A percentile compares a stretch with the other conserved stretches of the same genome.
Conservation (phyloP, 2,329 filamentous ascomycete species). For the Fusarium citri region DNA sequence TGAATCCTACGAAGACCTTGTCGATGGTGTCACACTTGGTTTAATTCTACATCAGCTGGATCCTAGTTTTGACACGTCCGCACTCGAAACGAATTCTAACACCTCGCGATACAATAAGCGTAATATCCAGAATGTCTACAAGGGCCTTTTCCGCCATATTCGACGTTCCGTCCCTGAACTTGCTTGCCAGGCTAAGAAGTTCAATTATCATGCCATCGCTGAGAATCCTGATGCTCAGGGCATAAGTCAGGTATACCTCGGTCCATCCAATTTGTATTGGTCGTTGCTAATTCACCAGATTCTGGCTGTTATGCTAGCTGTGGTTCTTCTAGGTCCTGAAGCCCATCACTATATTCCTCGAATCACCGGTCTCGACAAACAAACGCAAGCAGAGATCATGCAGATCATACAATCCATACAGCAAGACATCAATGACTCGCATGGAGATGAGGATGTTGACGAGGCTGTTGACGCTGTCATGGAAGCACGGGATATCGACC, state of each 20-base stretch:
- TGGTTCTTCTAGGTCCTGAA: conserved; percentile 71
- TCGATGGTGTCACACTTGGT: conserved; percentile 66
- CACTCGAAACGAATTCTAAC: conserved; percentile 62
- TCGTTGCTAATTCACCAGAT: conserved; percentile 56
- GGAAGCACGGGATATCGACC: conserved; percentile 63
- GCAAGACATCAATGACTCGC: conserved; percentile 51
- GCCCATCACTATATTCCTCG: conserved; percentile 64
- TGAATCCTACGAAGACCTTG: conserved; percentile 63
- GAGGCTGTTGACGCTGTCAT: conserved; percentile 55
- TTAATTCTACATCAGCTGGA: conserved; percentile 70
- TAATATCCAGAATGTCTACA: conserved; percentile 66
- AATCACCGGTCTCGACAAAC: conserved; percentile 57
- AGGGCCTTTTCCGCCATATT: conserved; percentile 66
- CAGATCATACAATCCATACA: conserved; percentile 58
- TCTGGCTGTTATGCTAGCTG: conserved; percentile 69
- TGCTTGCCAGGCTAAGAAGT: conserved; percentile 62
- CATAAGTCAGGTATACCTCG: conserved; percentile 60
- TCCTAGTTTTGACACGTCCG: conserved; percentile 64
- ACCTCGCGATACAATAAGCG: conserved; percentile 61
- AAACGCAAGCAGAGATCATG: conserved; percentile 59
- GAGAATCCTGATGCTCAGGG: conserved; percentile 67
- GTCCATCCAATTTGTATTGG: background rate
- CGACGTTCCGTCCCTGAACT: conserved; percentile 64
- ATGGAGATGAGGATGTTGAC: conserved; percentile 55
- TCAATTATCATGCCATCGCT: conserved; percentile 68